Evolutionary conservation across 305 asterid species (phyloP), one percentile per base, ranked within the genome.

Genomic region (Striga hermonthica): DNA sequence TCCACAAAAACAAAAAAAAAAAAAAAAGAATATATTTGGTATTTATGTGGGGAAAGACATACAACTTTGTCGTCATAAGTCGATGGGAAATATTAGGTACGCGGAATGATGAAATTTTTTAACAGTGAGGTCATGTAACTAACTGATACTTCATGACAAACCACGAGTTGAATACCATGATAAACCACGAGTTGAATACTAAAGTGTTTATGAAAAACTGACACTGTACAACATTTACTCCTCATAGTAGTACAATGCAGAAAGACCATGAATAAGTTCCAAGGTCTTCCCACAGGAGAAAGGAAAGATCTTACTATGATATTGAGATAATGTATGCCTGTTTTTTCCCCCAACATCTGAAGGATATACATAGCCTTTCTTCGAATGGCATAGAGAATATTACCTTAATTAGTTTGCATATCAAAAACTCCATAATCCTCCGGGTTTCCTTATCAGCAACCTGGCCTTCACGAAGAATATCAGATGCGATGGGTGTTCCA

Each of bases 381-480:
- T 37, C 31, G 14, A 37, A 62, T 14, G 64, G 59, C 11, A 67
- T 13, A 31, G 39, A 62, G 38, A 53, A 39, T 4, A 62, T 67
- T 81, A 93, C 99, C 97, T 93, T 88, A 62, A 93, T 80, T 66
- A 90, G 69, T 79, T 90, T 88, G 90, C 97, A 90, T 38, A 92
- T 74, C 34, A 93, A 3, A 60, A 93, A 83, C 74, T 93, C 95
- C 97, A 90, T 84, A 67, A 90, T 79, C 71, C 79, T 84, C 48
- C 99, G 77, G 49, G 92, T 83, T 82, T 93, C 92, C 75, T 70
- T 79, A 76, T 93, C 97, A 49, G 95, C 95, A 5, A 93, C 72
- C 79, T 88, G 97, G 57, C 99, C 99, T 72, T 90, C 95, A 37
- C 96, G 93, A 60, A 93, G 96, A 76, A 93, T 83, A 74, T 93